Conservation (phyloP, 768 basidiomycete genomes). For the Podaxis rugospora region DNA sequence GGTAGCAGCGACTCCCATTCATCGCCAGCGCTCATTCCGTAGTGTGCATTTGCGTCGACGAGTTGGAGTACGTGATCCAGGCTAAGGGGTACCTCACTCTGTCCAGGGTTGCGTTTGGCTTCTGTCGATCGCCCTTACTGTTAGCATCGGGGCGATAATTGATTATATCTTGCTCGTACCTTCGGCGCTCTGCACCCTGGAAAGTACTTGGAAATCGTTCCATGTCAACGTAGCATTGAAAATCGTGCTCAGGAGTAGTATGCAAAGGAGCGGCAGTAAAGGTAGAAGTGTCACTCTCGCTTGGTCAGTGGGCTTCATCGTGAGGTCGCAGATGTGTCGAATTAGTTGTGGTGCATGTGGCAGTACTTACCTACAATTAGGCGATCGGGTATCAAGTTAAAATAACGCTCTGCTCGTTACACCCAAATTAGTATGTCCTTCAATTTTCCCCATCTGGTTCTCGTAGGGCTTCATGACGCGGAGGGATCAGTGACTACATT, state of each 20-base stretch:
- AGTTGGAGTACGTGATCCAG: not conserved
- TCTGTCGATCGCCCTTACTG: not conserved
- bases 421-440: not conserved
- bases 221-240: constrained; percentile 2
- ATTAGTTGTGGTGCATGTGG: not conserved
- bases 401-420: no score
- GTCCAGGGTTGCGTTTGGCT: not conserved
- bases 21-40: constrained; percentile 8
- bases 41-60: constrained; percentile 6
- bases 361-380: not conserved
- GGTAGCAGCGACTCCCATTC: constrained; percentile 12
- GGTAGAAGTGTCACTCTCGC: not conserved
- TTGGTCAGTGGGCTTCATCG: not conserved
- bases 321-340: not conserved
- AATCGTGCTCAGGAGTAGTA: not conserved
- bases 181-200: not conserved
- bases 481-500: not conserved
- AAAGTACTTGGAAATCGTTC: not conserved
- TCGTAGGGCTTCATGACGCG: not conserved
- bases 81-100: constrained; percentile 2
- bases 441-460: not conserved
- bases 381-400: not conserved
- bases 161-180: not conserved
- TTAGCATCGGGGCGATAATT: not conserved
- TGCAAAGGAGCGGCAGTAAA: not conserved